These are phyloP conservation scores for Phascolomyces articulosus DNA, from an alignment of 371 early-diverging fungal species.

Conservation along the genomic window DNA sequence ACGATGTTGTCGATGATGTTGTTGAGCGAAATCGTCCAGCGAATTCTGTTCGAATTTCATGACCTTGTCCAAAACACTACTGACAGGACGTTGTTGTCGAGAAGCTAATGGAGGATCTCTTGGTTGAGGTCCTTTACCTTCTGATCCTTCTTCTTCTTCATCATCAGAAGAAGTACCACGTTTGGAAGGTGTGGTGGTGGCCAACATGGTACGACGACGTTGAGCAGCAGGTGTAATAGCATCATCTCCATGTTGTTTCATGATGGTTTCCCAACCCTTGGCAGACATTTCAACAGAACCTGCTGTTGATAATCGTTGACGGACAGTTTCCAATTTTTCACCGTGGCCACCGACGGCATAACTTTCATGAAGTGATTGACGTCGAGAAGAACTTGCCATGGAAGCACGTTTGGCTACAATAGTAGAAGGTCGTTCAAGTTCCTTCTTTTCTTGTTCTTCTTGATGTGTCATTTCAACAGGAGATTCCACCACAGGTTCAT, in stretches of 20 bases:
- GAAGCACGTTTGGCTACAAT: conserved; percentile 36
- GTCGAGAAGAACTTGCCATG: conserved; percentile 26
- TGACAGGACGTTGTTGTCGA: conserved; percentile 10
- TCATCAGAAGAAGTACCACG: not conserved
- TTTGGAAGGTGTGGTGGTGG: not conserved
- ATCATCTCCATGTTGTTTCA: conserved; percentile 20
- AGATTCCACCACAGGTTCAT: not conserved
- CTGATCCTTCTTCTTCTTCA: not conserved
- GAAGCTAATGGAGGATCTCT: conserved; percentile 6
- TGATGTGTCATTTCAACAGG: not conserved
- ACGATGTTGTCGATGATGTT: conserved; percentile 25
- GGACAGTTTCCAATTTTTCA: conserved; percentile 8
- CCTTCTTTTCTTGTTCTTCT: not conserved
- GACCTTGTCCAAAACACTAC: conserved; percentile 49
- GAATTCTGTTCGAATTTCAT: conserved; percentile 46
- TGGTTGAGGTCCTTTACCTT: not conserved
- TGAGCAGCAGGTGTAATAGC: conserved; percentile 12
- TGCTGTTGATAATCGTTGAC: conserved; percentile 26
- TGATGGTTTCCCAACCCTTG: conserved; percentile 45
- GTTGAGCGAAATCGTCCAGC: conserved; percentile 37
- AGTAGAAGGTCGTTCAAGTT: conserved; percentile 25
- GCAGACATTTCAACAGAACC: conserved; percentile 42
- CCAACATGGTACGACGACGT: conserved; percentile 7
- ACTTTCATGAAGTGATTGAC: conserved; percentile 40
- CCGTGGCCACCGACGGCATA: conserved; percentile 29